A percentile compares a stretch with the other conserved stretches of the same genome.
phyloP scores from a whole-genome alignment of 148 eudicot species.

The Dianthus caryophyllus region DNA sequence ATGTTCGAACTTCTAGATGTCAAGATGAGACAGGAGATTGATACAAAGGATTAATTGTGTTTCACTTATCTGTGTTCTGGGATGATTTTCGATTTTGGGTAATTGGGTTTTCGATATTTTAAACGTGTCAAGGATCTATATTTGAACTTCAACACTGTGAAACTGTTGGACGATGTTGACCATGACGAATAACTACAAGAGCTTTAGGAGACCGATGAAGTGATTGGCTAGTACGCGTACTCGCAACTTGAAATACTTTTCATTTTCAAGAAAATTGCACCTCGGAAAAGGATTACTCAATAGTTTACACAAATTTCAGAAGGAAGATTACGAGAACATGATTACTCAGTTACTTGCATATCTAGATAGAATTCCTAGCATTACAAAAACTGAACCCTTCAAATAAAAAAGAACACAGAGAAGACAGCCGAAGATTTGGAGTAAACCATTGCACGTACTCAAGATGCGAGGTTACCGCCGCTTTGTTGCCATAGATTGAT shows the following conservation, averaged over 20 bases:
- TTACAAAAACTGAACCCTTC: conserved; percentile 8
- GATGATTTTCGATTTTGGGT: too few relatives aligned
- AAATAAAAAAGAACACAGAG: neutral
- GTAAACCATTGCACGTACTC: conserved; percentile 5
- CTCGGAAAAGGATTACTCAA: neutral
- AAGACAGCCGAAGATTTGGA: neutral
- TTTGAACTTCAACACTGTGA: too few relatives aligned
- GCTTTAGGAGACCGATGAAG: neutral
- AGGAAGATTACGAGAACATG: neutral
- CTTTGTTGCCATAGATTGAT: conserved; percentile 97
- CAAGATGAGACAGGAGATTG: too few relatives aligned
- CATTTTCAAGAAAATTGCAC: conserved; percentile 5
- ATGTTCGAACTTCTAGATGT: too few relatives aligned
- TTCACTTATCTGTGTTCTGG: too few relatives aligned
- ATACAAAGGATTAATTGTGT: too few relatives aligned
- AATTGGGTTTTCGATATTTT: too few relatives aligned
- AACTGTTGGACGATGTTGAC: too few relatives aligned
- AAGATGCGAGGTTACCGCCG: conserved; percentile 49
- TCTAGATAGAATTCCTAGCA: neutral
- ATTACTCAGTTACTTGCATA: neutral
- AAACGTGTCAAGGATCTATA: too few relatives aligned
- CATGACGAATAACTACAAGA: too few relatives aligned
- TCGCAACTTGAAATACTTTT: neutral
- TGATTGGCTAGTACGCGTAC: neutral
- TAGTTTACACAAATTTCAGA: conserved; percentile 3